These are phyloP conservation scores for Xylariales sp. DNA, from an alignment of 2,329 filamentous ascomycete genomes.

Conservation along the genomic window DNA sequence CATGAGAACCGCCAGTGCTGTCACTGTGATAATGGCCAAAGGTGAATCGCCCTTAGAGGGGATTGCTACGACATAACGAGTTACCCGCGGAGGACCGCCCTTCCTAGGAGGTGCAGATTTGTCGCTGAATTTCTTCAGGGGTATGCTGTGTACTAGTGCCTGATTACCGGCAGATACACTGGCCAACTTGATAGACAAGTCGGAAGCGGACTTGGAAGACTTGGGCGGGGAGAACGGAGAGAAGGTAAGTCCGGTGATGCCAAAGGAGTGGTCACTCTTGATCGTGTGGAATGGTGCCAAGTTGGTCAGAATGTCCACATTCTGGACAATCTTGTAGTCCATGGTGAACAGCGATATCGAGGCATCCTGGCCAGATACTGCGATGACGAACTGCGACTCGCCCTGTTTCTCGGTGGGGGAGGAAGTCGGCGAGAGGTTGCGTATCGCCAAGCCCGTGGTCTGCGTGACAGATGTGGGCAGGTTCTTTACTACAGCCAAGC, in stretches of 20 bases:
- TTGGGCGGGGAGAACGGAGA: constrained; percentile 51
- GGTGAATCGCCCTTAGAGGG: constrained; percentile 50
- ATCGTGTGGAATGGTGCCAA: constrained; percentile 50
- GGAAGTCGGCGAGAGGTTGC: constrained; percentile 56
- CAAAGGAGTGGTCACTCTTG: constrained; percentile 49
- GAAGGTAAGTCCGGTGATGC: constrained; percentile 57
- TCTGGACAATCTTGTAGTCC: constrained; percentile 53
- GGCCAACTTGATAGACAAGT: constrained; percentile 69
- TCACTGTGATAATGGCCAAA: constrained; percentile 45
- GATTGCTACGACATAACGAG: constrained; percentile 67
- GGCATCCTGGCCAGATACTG: constrained; percentile 74
- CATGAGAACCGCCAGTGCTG: constrained; percentile 53
- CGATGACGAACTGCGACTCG: constrained; percentile 74
- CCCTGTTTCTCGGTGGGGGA: constrained; percentile 46
- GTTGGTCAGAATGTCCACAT: constrained; percentile 45
- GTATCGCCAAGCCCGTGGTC: constrained; percentile 74
- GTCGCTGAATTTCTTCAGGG: constrained; percentile 49
- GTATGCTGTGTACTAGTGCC: constrained; percentile 74
- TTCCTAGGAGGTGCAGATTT: constrained; percentile 26
- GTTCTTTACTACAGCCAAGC: constrained; percentile 46
- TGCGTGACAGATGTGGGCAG: constrained; percentile 68
- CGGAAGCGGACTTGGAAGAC: constrained; percentile 38
- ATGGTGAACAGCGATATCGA: constrained; percentile 76
- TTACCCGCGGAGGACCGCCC: constrained; percentile 39
- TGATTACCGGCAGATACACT: constrained; percentile 79